Evolutionary conservation across 1,284 basidiomycete species (phyloP).

Genomic region (Tilletiopsis washingtonensis): DNA sequence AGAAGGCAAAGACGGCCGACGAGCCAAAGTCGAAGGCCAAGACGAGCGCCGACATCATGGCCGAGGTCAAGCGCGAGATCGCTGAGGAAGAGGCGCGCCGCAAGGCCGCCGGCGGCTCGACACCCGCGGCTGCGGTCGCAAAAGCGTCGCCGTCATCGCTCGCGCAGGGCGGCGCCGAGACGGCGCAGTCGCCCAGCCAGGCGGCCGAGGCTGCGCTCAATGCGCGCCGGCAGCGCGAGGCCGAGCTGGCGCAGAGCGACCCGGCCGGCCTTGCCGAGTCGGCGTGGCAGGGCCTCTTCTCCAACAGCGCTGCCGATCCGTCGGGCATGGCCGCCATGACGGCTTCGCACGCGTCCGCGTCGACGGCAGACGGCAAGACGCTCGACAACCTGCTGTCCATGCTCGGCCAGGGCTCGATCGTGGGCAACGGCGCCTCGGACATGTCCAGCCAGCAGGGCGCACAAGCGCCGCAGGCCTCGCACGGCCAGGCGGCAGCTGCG

Average conservation of each 20-base stretch:
- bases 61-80: slow-evolving; percentile 39
- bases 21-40: slow-evolving; percentile 24
- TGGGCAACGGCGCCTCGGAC: no score
- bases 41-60: slow-evolving; percentile 41
- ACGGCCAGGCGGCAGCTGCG: background rate
- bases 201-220: slow-evolving; percentile 23
- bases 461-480: background rate
- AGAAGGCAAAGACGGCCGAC: background rate
- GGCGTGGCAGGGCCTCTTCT: slow-evolving; percentile 29
- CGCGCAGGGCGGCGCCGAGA: no score
- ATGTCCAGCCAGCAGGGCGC: no score
- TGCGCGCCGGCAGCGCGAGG: slow-evolving; percentile 18
- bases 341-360: slow-evolving; percentile 5
- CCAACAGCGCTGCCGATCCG: slow-evolving; percentile 8
- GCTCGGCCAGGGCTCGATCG: background rate
- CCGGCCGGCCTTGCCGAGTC: slow-evolving; percentile 25
- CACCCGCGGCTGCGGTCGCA: no score
- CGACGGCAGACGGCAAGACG: slow-evolving; percentile 9
- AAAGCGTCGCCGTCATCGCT: no score
- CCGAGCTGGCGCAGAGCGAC: slow-evolving; percentile 18
- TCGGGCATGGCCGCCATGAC: slow-evolving; percentile 4
- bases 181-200: slow-evolving; percentile 13
- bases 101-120: slow-evolving; percentile 2
- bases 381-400: slow-evolving; percentile 23
- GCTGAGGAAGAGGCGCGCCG: slow-evolving; percentile 19